phyloP scores from a whole-genome alignment of 2,329 filamentous ascomycete genomes.

The Fusarium sulawesiense region DNA sequence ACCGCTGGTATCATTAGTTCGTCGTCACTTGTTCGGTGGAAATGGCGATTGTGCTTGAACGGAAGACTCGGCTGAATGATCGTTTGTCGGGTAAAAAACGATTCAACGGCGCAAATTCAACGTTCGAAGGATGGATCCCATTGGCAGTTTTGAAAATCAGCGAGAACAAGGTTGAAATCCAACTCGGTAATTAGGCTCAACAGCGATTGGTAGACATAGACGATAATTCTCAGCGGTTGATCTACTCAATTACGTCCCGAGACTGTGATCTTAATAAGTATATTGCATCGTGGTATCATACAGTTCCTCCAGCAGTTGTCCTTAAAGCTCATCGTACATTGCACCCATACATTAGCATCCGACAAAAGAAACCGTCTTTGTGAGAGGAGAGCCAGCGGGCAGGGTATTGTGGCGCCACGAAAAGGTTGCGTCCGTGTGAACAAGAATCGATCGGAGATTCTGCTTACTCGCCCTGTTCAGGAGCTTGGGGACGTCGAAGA shows the following conservation, averaged over 20 bases:
- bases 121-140: not conserved
- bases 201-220: not conserved
- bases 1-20: no score
- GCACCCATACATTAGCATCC: conserved; percentile 35
- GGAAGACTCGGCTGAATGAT: not conserved
- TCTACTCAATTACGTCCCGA: not conserved
- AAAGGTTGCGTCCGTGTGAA: conserved; percentile 1
- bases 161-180: not conserved
- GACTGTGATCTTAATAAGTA: conserved; percentile 22
- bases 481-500: conserved; percentile 55
- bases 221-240: not conserved
- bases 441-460: not conserved
- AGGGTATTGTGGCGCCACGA: conserved; percentile 2
- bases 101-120: not conserved
- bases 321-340: conserved; percentile 40
- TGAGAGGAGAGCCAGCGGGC: conserved; percentile 36
- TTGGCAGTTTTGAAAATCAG: no score
- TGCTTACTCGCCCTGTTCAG: conserved; percentile 42
- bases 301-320: conserved; percentile 30
- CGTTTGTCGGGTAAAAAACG: not conserved
- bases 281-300: conserved; percentile 46
- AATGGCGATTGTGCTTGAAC: not conserved
- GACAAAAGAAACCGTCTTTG: conserved; percentile 35
- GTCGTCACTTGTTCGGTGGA: not conserved
- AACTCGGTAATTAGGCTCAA: not conserved